phyloP scores from a whole-genome alignment of 2,329 filamentous ascomycete genomes.

The Ascosphaera apis region DNA sequence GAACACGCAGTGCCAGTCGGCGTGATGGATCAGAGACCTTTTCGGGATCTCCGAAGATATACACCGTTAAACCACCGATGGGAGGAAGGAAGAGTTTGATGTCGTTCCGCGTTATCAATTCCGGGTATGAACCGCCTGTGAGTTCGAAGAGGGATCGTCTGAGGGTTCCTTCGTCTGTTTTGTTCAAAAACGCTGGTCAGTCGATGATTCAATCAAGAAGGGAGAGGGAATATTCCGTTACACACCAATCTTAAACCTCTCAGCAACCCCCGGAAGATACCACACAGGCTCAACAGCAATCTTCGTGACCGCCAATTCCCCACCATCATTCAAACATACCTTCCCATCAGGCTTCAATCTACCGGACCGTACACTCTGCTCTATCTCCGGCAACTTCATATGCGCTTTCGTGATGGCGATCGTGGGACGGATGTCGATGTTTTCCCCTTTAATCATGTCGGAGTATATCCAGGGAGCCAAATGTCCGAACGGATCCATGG shows the following conservation, averaged over 20 bases:
- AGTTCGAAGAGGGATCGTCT: constrained; percentile 81
- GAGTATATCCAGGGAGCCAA: constrained; percentile 65
- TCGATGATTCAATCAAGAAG: background rate
- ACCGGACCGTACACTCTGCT: constrained; percentile 62
- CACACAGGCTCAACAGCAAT: constrained; percentile 89
- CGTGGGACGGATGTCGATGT: constrained; percentile 64
- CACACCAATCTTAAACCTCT: constrained; percentile 70
- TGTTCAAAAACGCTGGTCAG: background rate
- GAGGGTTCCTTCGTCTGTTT: constrained; percentile 55
- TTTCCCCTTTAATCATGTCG: constrained; percentile 52
- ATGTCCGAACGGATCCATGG: constrained; percentile 91
- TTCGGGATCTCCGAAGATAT: constrained; percentile 85
- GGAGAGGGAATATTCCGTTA: constrained; percentile 1
- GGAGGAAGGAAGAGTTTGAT: constrained; percentile 92
- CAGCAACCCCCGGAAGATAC: constrained; percentile 71
- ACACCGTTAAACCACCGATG: constrained; percentile 86
- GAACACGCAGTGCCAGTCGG: constrained; percentile 62
- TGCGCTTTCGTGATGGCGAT: constrained; percentile 83
- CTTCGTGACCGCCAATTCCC: constrained; percentile 85
- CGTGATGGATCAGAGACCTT: constrained; percentile 78
- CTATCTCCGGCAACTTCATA: constrained; percentile 91
- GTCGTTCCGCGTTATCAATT: constrained; percentile 81
- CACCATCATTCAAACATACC: constrained; percentile 63
- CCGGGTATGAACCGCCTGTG: constrained; percentile 86
- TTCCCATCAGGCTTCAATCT: constrained; percentile 62